These are phyloP conservation scores for Talaromyces sp. DNA, from an alignment of 2,329 filamentous ascomycete genomes.

Conservation along the genomic window DNA sequence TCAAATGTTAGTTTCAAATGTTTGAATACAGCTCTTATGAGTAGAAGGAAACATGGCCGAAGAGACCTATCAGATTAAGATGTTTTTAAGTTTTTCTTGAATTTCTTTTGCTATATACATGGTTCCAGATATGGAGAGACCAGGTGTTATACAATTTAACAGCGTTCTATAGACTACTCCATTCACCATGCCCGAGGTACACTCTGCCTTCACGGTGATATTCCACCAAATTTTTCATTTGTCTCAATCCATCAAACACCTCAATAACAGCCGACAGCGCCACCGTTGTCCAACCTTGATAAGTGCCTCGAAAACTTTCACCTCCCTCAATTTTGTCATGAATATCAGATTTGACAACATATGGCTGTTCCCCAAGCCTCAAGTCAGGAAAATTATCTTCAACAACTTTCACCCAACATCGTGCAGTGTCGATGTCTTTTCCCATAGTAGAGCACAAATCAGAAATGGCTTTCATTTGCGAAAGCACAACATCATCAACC, in stretches of 20 bases:
- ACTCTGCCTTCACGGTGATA: constrained; percentile 27
- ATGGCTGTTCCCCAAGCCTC: constrained; percentile 17
- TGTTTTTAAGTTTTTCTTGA: no score
- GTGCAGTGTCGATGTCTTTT: constrained; percentile 12
- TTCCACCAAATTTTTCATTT: constrained; percentile 25
- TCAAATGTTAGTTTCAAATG: no score
- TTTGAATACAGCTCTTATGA: no score
- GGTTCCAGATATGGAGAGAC: no score
- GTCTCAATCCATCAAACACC: constrained; percentile 28
- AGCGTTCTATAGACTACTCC: constrained; percentile 10
- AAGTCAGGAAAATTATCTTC: constrained; percentile 35
- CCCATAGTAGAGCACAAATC: constrained; percentile 16
- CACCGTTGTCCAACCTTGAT: constrained; percentile 31
- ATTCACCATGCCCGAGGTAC: constrained; percentile 30
- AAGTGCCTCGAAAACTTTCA: constrained; percentile 12
- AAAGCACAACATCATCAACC: constrained; percentile 29
- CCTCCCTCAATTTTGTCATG: not conserved
- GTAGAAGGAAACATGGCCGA: no score
- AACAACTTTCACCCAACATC: constrained; percentile 30
- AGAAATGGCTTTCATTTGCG: constrained; percentile 17
- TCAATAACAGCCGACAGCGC: constrained; percentile 30
- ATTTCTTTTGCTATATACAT: no score
- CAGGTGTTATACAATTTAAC: not conserved
- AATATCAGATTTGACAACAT: not conserved
- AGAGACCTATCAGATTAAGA: no score